phyloP scores from a whole-genome alignment of 2,329 filamentous ascomycete species.

The Ustulina deusta region DNA sequence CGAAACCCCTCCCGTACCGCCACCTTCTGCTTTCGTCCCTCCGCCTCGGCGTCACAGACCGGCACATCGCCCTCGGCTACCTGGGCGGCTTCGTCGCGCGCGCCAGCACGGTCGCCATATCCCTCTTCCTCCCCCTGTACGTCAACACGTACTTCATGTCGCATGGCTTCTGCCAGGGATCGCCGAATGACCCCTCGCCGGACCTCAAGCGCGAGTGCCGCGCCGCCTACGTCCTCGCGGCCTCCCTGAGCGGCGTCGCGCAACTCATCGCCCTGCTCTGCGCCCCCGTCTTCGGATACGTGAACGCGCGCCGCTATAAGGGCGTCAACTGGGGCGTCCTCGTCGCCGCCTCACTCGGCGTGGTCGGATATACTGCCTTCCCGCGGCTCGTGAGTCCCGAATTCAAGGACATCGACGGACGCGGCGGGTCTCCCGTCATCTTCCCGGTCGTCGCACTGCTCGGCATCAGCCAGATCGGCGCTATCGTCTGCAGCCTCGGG shows the following conservation, averaged over 20 bases:
- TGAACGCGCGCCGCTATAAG: constrained; percentile 46
- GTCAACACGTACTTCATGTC: constrained; percentile 90
- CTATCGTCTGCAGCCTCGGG: constrained; percentile 95
- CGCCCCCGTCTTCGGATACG: constrained; percentile 87
- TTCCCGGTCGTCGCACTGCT: constrained; percentile 84
- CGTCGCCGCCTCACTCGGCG: constrained; percentile 76
- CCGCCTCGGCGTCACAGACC: constrained; percentile 77
- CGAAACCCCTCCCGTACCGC: constrained; percentile 65
- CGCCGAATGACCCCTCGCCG: constrained; percentile 71
- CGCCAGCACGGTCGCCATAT: constrained; percentile 94
- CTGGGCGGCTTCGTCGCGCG: constrained; percentile 94
- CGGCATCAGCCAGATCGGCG: constrained; percentile 93
- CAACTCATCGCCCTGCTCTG: constrained; percentile 87
- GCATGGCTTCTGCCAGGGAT: constrained; percentile 80
- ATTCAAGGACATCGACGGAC: constrained; percentile 70
- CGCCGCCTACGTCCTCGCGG: constrained; percentile 87
- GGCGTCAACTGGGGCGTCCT: constrained; percentile 80
- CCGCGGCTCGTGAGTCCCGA: constrained; percentile 83
- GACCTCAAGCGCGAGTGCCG: constrained; percentile 89
- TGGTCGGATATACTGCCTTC: constrained; percentile 82
- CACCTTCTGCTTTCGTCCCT: constrained; percentile 72
- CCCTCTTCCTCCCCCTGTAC: constrained; percentile 92
- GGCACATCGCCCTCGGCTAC: constrained; percentile 87
- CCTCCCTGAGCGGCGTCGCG: constrained; percentile 87
- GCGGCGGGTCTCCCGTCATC: constrained; percentile 75